These are phyloP conservation scores for Pythium rhizo-oryzae DNA, from an alignment of 352 stramenopile genomes.

Conservation along the genomic window DNA sequence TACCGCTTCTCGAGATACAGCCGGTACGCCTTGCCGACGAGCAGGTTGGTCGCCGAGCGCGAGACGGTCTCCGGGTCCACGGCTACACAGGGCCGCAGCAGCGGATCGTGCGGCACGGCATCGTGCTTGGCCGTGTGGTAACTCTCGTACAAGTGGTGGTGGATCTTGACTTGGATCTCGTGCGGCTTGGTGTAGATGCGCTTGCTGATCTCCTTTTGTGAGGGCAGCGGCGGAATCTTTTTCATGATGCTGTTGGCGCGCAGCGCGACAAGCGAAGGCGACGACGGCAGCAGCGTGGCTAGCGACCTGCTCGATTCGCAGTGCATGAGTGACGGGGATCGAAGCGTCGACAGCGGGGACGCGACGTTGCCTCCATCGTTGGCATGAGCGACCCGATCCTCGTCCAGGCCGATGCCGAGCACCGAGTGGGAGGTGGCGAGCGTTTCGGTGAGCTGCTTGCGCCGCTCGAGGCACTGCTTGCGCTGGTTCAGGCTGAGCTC, in stretches of 20 bases:
- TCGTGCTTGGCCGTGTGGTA: conserved; percentile 45
- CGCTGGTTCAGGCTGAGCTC: conserved; percentile 70
- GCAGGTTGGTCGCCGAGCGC: conserved; percentile 38
- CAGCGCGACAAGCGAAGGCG: neutral
- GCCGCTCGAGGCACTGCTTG: conserved; percentile 59
- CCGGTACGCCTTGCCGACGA: conserved; percentile 57
- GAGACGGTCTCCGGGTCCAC: conserved; percentile 51
- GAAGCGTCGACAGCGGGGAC: conserved; percentile 1
- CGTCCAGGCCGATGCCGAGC: conserved; percentile 49
- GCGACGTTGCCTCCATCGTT: too few relatives aligned
- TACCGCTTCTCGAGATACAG: conserved; percentile 61
- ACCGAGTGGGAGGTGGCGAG: conserved; percentile 60
- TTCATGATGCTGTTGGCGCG: conserved; percentile 35
- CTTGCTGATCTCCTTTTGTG: conserved; percentile 57
- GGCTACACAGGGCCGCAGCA: conserved; percentile 66
- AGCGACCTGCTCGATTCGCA: conserved; percentile 13
- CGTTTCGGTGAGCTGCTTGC: conserved; percentile 42
- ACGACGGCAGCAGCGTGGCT: conserved; percentile 5
- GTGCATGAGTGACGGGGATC: conserved; percentile 23
- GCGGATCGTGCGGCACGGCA: conserved; percentile 57
- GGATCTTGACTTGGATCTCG: conserved; percentile 66
- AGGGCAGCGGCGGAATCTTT: conserved; percentile 58
- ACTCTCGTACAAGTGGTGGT: conserved; percentile 56
- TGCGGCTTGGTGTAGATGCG: conserved; percentile 70
- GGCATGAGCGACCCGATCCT: neutral